Evolutionary conservation across 2,329 filamentous ascomycete genomes (phyloP).

Genomic region (Shiraia sp.): DNA sequence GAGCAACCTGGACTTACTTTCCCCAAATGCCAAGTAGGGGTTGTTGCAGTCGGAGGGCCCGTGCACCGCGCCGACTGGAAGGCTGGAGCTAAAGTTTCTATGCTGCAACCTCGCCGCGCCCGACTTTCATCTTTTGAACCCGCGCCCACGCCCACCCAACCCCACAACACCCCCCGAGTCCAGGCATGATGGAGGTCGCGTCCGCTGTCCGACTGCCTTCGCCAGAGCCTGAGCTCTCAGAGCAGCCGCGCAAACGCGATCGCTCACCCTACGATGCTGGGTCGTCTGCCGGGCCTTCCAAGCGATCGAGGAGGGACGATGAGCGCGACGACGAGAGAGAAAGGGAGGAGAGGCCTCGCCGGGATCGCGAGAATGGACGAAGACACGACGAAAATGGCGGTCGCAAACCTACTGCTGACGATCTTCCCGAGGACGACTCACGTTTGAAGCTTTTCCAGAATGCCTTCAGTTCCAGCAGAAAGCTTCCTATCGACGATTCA

Average conservation of each 20-base stretch:
- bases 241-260: constrained; percentile 57
- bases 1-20: constrained; percentile 21
- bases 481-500: constrained; percentile 86
- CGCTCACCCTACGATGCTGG: constrained; percentile 51
- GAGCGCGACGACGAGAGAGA: constrained; percentile 48
- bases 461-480: constrained; percentile 58
- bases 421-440: constrained; percentile 37
- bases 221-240: constrained; percentile 49
- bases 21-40: constrained; percentile 13
- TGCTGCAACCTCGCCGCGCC: constrained; percentile 19
- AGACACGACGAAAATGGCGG: constrained; percentile 45
- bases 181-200: constrained; percentile 39
- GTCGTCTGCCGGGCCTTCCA: constrained; percentile 31
- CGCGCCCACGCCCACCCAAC: constrained; percentile 2
- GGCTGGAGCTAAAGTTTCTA: constrained; percentile 31
- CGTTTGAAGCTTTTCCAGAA: constrained; percentile 43
- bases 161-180: neutral
- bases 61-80: constrained; percentile 12
- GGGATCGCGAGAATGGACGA: constrained; percentile 72
- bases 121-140: constrained; percentile 5
- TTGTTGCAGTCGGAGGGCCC: constrained; percentile 20
- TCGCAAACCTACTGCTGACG: constrained; percentile 28
- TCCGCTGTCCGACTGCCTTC: constrained; percentile 63
- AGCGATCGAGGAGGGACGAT: constrained; percentile 41
- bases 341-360: constrained; percentile 54